phyloP scores from a whole-genome alignment of 192 early-diverging fungal species.

The Coemansia pectinata region DNA sequence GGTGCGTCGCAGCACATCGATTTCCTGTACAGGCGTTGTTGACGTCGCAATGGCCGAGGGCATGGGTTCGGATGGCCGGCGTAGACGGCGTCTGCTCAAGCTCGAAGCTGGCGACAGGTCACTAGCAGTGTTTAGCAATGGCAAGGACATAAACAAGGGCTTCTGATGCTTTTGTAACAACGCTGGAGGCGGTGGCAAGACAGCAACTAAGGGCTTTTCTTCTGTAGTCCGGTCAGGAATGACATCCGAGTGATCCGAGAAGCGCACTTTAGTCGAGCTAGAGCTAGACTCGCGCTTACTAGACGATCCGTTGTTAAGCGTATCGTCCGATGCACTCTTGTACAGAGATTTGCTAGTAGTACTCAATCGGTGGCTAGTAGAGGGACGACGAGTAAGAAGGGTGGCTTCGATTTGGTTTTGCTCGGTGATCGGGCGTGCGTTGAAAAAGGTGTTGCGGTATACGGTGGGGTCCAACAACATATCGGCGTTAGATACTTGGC shows the following conservation, averaged over 20 bases:
- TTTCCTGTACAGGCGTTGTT: conserved; percentile 10
- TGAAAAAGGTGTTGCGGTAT: conserved; percentile 49
- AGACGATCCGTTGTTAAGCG: conserved; percentile 13
- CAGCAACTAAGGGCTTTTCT: not conserved
- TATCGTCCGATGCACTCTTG: conserved; percentile 34
- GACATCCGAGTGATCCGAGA: not conserved
- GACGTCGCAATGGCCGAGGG: not conserved
- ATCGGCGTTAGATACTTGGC: conserved; percentile 13
- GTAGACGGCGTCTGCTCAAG: not conserved
- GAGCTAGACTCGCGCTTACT: conserved; percentile 1
- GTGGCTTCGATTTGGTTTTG: conserved; percentile 19
- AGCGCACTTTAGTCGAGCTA: conserved; percentile 10
- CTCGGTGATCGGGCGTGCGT: conserved; percentile 26
- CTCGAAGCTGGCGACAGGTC: not conserved
- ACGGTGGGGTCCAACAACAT: conserved; percentile 28
- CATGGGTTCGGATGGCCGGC: conserved; percentile 25
- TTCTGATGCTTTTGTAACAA: not conserved
- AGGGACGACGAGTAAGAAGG: conserved; percentile 6
- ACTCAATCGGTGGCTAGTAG: not conserved
- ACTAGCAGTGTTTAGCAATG: not conserved
- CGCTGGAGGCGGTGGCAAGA: not conserved
- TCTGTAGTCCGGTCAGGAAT: conserved; percentile 9
- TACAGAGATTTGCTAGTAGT: conserved; percentile 1
- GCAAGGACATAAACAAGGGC: conserved; percentile 5
- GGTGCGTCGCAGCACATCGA: conserved; percentile 23